phyloP scores from a whole-genome alignment of 2,329 filamentous ascomycete genomes.

The Myriangium duriaei region DNA sequence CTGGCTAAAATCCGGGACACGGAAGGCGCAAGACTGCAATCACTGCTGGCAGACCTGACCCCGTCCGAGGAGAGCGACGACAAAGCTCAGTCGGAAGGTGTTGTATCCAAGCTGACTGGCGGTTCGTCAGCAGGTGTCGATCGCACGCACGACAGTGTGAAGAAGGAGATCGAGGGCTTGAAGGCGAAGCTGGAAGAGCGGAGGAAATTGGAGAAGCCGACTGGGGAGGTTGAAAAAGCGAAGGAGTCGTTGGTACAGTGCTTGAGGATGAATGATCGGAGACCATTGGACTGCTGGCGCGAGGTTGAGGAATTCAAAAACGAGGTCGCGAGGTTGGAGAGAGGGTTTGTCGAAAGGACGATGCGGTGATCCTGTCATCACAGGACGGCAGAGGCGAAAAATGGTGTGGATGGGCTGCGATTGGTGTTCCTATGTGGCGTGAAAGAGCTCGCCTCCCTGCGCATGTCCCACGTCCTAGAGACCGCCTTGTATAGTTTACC shows the following conservation, averaged over 20 bases:
- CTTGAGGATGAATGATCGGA: slow-evolving; percentile 68
- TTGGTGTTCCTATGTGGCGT: no score
- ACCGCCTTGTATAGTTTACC: no score
- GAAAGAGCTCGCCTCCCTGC: no score
- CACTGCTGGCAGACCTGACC: slow-evolving; percentile 47
- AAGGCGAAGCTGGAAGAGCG: slow-evolving; percentile 37
- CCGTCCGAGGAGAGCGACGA: slow-evolving; percentile 16
- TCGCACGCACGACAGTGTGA: slow-evolving; percentile 40
- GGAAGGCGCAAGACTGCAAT: slow-evolving; percentile 55
- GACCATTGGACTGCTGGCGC: slow-evolving; percentile 86
- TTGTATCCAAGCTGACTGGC: slow-evolving; percentile 14
- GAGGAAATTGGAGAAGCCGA: slow-evolving; percentile 50
- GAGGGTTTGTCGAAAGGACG: slow-evolving; percentile 75
- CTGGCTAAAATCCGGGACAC: slow-evolving; percentile 65
- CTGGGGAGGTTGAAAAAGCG: slow-evolving; percentile 60
- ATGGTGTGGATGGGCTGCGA: no score
- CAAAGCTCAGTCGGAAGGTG: slow-evolving; percentile 21
- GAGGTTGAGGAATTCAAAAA: slow-evolving; percentile 85
- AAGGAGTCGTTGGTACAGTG: slow-evolving; percentile 68
- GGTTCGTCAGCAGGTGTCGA: slow-evolving; percentile 24
- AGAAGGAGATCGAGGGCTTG: slow-evolving; percentile 45
- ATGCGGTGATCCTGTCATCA: slow-evolving; percentile 29
- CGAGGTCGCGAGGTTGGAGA: slow-evolving; percentile 78
- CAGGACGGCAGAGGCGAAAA: not conserved
- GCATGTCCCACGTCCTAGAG: no score